Conservation (phyloP, 352 stramenopile genomes). For the Phytophthora sojae region DNA sequence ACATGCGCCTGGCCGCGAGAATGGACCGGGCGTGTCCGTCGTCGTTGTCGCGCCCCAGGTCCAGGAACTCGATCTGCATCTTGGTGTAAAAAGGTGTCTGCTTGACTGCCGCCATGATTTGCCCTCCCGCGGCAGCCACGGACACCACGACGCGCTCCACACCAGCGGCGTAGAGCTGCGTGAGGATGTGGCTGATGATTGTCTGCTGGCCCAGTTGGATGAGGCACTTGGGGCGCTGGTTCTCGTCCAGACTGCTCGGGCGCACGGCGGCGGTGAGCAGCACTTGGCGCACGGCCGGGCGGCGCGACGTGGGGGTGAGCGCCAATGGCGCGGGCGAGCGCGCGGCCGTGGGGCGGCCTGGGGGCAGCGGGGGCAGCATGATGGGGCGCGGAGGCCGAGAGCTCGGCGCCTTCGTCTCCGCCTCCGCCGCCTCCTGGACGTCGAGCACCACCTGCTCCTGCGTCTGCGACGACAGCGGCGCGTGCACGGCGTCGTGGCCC, state of each 20-base stretch:
- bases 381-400: constrained; percentile 14
- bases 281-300: constrained; percentile 53
- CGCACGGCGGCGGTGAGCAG: constrained; percentile 72
- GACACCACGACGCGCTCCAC: constrained; percentile 85
- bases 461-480: not conserved
- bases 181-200: constrained; percentile 83
- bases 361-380: constrained; percentile 27
- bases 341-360: constrained; percentile 25
- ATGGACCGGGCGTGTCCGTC: constrained; percentile 79
- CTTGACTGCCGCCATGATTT: constrained; percentile 73
- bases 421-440: constrained; percentile 1
- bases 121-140: constrained; percentile 59
- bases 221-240: constrained; percentile 73
- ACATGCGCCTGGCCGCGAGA: constrained; percentile 72
- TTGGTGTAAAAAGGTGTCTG: constrained; percentile 75
- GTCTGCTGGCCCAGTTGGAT: constrained; percentile 77
- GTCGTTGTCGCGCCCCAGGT: constrained; percentile 70
- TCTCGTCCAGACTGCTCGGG: constrained; percentile 57
- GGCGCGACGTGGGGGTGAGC: constrained; percentile 29
- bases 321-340: constrained; percentile 18
- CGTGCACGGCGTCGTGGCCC: constrained; percentile 39
- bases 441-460: constrained; percentile 19
- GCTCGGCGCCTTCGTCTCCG: not conserved
- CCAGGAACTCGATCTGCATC: constrained; percentile 87
- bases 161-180: constrained; percentile 76